phyloP scores from a whole-genome alignment of 2,329 filamentous ascomycete genomes.

The Fusarium ramigenum region DNA sequence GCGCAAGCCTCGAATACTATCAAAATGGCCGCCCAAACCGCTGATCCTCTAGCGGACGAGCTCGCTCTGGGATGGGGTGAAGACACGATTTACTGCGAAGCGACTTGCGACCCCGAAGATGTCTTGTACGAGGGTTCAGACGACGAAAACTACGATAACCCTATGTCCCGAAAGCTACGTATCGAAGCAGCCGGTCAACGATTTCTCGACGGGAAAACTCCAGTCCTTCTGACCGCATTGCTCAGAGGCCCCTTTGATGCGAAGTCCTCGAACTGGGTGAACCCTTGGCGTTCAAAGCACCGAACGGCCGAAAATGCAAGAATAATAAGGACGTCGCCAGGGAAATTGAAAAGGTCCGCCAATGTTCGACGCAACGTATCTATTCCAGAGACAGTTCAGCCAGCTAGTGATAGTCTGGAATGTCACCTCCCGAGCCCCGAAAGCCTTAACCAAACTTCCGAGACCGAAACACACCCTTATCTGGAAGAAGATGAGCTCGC shows the following conservation, averaged over 20 bases:
- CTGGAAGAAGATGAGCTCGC: slow-evolving; percentile 46
- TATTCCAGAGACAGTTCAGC: slow-evolving; percentile 25
- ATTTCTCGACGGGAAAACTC: slow-evolving; percentile 65
- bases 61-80: slow-evolving; percentile 39
- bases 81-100: slow-evolving; percentile 58
- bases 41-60: slow-evolving; percentile 18
- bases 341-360: slow-evolving; percentile 23
- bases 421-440: slow-evolving; percentile 56
- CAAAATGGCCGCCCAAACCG: slow-evolving; percentile 23
- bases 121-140: slow-evolving; percentile 67
- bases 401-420: slow-evolving; percentile 37
- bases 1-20: slow-evolving; percentile 21
- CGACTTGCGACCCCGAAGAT: slow-evolving; percentile 54
- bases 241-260: slow-evolving; percentile 69
- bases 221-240: slow-evolving; percentile 67
- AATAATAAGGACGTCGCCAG: slow-evolving; percentile 26
- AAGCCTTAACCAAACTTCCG: slow-evolving; percentile 50
- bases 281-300: slow-evolving; percentile 48
- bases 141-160: slow-evolving; percentile 60
- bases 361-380: slow-evolving; percentile 23
- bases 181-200: slow-evolving; percentile 68
- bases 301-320: slow-evolving; percentile 26
- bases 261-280: slow-evolving; percentile 43
- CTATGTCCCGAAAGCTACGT: slow-evolving; percentile 58
- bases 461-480: slow-evolving; percentile 42